These are phyloP conservation scores for Naganishia liquefaciens DNA, from an alignment of 1,284 basidiomycete species.

Conservation along the genomic window DNA sequence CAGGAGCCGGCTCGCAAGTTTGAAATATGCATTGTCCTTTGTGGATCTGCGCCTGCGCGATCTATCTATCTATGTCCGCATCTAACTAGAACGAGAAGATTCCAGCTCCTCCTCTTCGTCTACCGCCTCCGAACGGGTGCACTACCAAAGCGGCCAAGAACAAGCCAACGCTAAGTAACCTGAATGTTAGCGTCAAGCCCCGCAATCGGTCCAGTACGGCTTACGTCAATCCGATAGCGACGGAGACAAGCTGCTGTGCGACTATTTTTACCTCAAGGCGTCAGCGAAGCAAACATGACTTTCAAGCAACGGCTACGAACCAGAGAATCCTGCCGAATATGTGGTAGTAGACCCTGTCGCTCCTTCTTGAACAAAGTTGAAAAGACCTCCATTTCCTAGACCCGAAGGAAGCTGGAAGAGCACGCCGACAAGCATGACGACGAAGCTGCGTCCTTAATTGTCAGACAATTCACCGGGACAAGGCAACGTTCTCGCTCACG, in stretches of 20 bases:
- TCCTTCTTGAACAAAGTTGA: constrained; percentile 67
- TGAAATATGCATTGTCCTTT: no score
- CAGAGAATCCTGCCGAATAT: constrained; percentile 63
- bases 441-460: constrained; percentile 59
- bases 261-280: constrained; percentile 35
- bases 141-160: constrained; percentile 58
- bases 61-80: no score
- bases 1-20: no score
- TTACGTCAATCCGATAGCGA: constrained; percentile 57
- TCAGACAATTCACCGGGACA: not conserved
- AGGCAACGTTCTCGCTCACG: constrained; percentile 58
- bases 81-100: constrained; percentile 52
- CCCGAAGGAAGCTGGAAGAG: constrained; percentile 85
- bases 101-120: constrained; percentile 54
- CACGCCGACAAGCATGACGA: constrained; percentile 64
- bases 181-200: not conserved
- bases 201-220: constrained; percentile 26
- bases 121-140: constrained; percentile 56
- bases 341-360: constrained; percentile 58
- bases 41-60: no score
- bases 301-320: constrained; percentile 13
- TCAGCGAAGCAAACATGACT: not conserved
- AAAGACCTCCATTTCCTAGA: constrained; percentile 77
- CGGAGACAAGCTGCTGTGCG: constrained; percentile 54
- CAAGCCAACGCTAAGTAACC: constrained; percentile 68